phyloP scores from a whole-genome alignment of 2,329 filamentous ascomycete genomes.

The Scleromitrula shiraiana region DNA sequence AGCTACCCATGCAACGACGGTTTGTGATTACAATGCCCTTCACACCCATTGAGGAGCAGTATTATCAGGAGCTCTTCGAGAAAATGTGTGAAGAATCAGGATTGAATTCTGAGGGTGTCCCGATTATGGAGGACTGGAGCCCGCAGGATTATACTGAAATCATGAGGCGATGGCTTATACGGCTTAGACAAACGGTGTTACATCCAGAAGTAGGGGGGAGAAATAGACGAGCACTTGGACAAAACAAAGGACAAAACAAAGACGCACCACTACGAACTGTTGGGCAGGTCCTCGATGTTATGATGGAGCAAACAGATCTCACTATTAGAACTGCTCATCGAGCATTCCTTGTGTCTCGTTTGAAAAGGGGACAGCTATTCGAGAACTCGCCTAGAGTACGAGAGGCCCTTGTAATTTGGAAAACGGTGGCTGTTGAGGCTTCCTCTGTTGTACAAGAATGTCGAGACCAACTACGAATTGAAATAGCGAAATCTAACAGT shows the following conservation, averaged over 20 bases:
- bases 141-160: conserved; percentile 51
- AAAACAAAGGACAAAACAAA: conserved; percentile 37
- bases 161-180: conserved; percentile 73
- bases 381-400: conserved; percentile 64
- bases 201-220: conserved; percentile 73
- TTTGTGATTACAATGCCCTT: conserved; percentile 87
- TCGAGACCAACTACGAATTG: conserved; percentile 49
- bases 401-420: conserved; percentile 65
- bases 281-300: conserved; percentile 76
- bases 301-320: conserved; percentile 79
- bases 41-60: conserved; percentile 81
- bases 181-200: conserved; percentile 73
- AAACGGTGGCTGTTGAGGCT: conserved; percentile 44
- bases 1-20: conserved; percentile 73
- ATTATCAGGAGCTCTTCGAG: conserved; percentile 70
- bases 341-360: conserved; percentile 50
- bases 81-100: conserved; percentile 66
- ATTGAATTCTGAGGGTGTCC: conserved; percentile 43
- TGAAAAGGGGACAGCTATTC: conserved; percentile 68
- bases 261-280: conserved; percentile 69
- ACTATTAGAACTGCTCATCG: conserved; percentile 62
- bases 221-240: conserved; percentile 54
- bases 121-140: conserved; percentile 54
- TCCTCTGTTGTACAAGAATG: conserved; percentile 51
- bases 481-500: conserved; percentile 26